These are phyloP conservation scores for Clarireedia homoeocarpa DNA, from an alignment of 2,329 filamentous ascomycete genomes.

Conservation along the genomic window DNA sequence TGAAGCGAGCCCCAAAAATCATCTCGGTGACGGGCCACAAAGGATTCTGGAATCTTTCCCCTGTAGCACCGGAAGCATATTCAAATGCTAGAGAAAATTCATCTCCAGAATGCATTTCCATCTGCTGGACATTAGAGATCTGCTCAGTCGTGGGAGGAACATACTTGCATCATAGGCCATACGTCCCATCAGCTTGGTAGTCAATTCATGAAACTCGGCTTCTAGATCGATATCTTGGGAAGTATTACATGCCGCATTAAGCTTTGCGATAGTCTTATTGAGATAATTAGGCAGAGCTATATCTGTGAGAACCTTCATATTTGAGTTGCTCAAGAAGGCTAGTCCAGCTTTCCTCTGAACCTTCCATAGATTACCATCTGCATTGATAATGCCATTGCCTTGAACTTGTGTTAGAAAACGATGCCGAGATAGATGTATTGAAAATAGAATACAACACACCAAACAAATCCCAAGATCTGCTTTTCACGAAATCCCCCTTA, in stretches of 20 bases:
- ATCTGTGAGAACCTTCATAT: slow-evolving; percentile 49
- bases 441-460: slow-evolving; percentile 30
- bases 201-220: slow-evolving; percentile 54
- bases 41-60: slow-evolving; percentile 58
- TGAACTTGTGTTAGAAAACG: neutral
- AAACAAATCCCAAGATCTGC: slow-evolving; percentile 54
- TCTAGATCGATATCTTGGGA: slow-evolving; percentile 44
- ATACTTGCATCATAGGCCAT: slow-evolving; percentile 52
- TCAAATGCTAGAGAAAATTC: slow-evolving; percentile 55
- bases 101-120: slow-evolving; percentile 57
- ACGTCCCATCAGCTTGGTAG: slow-evolving; percentile 57
- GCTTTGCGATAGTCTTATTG: slow-evolving; percentile 32
- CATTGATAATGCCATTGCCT: slow-evolving; percentile 59
- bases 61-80: slow-evolving; percentile 51
- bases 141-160: neutral
- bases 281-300: slow-evolving; percentile 49
- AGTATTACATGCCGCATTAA: slow-evolving; percentile 27
- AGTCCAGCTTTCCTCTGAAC: slow-evolving; percentile 54
- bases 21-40: slow-evolving; percentile 53
- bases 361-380: slow-evolving; percentile 55
- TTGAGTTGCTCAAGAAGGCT: slow-evolving; percentile 49
- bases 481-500: slow-evolving; percentile 55
- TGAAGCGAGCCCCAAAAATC: slow-evolving; percentile 41
- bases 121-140: slow-evolving; percentile 31
- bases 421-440: neutral